Percentiles rank a stretch among this genome's conserved stretches.
phyloP scores from a whole-genome alignment of 768 basidiomycete species.

The Hebeloma cylindrosporum region DNA sequence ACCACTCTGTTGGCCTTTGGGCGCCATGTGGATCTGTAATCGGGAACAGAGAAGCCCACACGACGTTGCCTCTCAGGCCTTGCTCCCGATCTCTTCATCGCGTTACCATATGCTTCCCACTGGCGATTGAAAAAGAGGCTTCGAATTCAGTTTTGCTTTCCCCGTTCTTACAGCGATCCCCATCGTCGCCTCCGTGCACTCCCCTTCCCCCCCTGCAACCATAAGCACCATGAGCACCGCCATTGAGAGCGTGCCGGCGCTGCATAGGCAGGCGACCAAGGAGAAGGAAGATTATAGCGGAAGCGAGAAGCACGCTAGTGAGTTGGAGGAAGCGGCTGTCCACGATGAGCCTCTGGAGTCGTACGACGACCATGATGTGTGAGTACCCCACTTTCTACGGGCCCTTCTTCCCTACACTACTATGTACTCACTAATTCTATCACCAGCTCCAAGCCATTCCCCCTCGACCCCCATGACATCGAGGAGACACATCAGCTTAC shows the following conservation, averaged over 20 bases:
- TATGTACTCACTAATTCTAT: background rate
- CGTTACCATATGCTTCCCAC: too few relatives aligned
- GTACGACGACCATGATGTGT: constrained; percentile 42
- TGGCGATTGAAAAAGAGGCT: too few relatives aligned
- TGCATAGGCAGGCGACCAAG: too few relatives aligned
- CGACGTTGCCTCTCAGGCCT: too few relatives aligned
- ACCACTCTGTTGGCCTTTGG: too few relatives aligned
- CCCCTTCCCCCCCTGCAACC: background rate
- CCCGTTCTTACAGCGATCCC: constrained; percentile 2
- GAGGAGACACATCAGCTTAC: constrained; percentile 55
- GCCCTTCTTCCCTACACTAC: background rate
- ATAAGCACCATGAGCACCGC: constrained; percentile 13
- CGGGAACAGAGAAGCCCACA: too few relatives aligned
- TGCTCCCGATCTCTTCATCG: too few relatives aligned
- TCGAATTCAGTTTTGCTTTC: background rate
- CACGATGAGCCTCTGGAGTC: constrained; percentile 24
- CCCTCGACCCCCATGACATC: constrained; percentile 45
- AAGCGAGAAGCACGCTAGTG: constrained; percentile 27
- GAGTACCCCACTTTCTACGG: constrained; percentile 12
- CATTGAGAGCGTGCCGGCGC: constrained; percentile 10
- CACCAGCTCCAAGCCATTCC: constrained; percentile 53
- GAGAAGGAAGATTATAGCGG: constrained; percentile 16
- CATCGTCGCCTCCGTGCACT: constrained; percentile 9
- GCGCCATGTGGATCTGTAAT: too few relatives aligned
- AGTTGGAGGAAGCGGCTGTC: constrained; percentile 21